phyloP scores from a whole-genome alignment of 176 grass and related monocot genomes.

The Puya raimondii region DNA sequence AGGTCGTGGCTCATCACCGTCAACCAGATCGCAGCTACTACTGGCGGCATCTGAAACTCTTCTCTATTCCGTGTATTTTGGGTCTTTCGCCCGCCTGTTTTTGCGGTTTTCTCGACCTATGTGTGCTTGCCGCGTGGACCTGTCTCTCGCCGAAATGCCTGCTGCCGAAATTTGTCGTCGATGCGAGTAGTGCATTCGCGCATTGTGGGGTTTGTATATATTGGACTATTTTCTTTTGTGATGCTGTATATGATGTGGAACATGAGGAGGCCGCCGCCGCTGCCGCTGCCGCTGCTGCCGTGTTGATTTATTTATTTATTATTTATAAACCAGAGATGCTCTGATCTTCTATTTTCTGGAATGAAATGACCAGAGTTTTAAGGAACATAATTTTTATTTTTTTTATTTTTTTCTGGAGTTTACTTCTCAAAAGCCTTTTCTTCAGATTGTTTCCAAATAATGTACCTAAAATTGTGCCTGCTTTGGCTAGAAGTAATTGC shows the following conservation, averaged over 20 bases:
- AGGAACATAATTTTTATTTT: too few relatives aligned
- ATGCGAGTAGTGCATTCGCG: constrained; percentile 16
- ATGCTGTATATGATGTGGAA: not conserved
- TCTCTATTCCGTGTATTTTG: constrained; percentile 10
- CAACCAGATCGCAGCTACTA: constrained; percentile 44
- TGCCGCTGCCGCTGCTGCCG: too few relatives aligned
- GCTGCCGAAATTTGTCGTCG: constrained; percentile 16
- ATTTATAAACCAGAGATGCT: too few relatives aligned
- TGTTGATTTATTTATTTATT: too few relatives aligned
- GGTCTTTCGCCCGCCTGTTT: constrained; percentile 5
- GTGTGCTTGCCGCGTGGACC: constrained; percentile 23
- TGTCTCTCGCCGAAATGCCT: not conserved
- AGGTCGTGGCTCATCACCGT: constrained; percentile 56
- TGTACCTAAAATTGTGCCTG: too few relatives aligned
- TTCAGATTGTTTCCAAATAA: too few relatives aligned
- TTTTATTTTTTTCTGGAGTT: too few relatives aligned
- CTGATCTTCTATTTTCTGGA: too few relatives aligned
- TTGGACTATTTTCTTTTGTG: constrained; percentile 14
- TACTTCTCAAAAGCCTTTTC: too few relatives aligned
- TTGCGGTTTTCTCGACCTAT: constrained; percentile 19
- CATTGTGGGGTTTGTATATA: constrained; percentile 40
- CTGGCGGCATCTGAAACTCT: constrained; percentile 29
- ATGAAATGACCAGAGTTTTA: too few relatives aligned
- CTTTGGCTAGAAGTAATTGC: too few relatives aligned
- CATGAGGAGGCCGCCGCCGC: too few relatives aligned